phyloP scores from a whole-genome alignment of 1,139 yeast species.

The Zygosaccharomyces pseudobailii region DNA sequence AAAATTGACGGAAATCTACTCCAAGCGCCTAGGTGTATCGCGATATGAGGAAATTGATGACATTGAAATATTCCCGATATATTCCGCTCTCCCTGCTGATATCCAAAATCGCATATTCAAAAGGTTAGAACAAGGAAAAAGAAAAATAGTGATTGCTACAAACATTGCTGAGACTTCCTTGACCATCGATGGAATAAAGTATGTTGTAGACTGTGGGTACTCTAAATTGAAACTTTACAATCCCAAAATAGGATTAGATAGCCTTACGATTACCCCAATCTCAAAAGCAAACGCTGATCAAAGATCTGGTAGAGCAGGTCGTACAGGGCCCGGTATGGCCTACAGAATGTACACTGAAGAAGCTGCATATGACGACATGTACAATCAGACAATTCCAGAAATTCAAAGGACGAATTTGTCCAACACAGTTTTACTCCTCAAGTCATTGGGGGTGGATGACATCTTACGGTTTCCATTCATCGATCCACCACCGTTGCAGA shows the following conservation, averaged over 20 bases:
- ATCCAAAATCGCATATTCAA: slow-evolving; percentile 75
- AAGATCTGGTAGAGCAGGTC: slow-evolving; percentile 93
- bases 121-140: slow-evolving; percentile 45
- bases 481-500: slow-evolving; percentile 79
- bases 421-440: slow-evolving; percentile 68
- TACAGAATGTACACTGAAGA: slow-evolving; percentile 77
- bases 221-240: slow-evolving; percentile 82
- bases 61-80: slow-evolving; percentile 64
- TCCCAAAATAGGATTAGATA: slow-evolving; percentile 81
- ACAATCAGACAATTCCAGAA: slow-evolving; percentile 83
- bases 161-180: slow-evolving; percentile 96
- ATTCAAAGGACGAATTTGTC: slow-evolving; percentile 84
- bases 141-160: slow-evolving; percentile 89
- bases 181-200: slow-evolving; percentile 84
- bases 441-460: slow-evolving; percentile 64
- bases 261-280: slow-evolving; percentile 79
- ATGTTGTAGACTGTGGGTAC: slow-evolving; percentile 83
- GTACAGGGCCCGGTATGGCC: slow-evolving; percentile 86
- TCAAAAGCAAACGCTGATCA: slow-evolving; percentile 89
- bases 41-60: slow-evolving; percentile 33
- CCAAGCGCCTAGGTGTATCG: slow-evolving; percentile 22
- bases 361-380: slow-evolving; percentile 66
- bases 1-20: slow-evolving; percentile 48
- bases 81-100: slow-evolving; percentile 85
- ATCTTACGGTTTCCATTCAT: slow-evolving; percentile 68